Percentiles rank a stretch among this genome's conserved stretches.
These are phyloP conservation scores for Diaporthe caulivora DNA, from an alignment of 2,329 filamentous ascomycete genomes.

Conservation along the genomic window DNA sequence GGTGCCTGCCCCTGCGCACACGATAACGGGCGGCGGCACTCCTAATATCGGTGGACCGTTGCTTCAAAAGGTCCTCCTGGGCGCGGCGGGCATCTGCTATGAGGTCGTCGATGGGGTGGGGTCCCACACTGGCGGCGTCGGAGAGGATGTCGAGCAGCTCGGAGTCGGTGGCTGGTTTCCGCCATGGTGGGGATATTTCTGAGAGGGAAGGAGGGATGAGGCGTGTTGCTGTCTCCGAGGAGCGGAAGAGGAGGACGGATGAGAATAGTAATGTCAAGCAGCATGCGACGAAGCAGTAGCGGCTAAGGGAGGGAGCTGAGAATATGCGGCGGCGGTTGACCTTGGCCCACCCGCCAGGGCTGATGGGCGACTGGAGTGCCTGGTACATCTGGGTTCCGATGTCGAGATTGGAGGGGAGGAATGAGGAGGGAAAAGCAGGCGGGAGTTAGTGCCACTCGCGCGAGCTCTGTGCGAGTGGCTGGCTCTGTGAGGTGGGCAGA, in stretches of 20 bases:
- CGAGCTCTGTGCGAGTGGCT: constrained; percentile 25
- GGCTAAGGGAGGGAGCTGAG: constrained; percentile 20
- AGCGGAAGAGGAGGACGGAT: constrained; percentile 37
- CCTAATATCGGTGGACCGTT: constrained; percentile 56
- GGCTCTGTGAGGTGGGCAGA: not conserved
- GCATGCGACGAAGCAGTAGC: constrained; percentile 37
- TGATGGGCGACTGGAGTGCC: constrained; percentile 33
- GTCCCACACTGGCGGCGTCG: constrained; percentile 30
- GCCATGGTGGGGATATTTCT: constrained; percentile 34
- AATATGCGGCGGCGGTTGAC: constrained; percentile 35
- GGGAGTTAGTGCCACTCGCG: constrained; percentile 5
- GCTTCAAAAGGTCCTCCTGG: constrained; percentile 54
- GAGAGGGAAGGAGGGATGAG: constrained; percentile 32
- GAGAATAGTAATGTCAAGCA: constrained; percentile 34
- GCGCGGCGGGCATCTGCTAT: constrained; percentile 54
- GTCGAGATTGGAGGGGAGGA: not conserved
- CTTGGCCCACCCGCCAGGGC: constrained; percentile 34
- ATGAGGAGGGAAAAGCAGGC: not conserved
- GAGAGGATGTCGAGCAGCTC: constrained; percentile 39
- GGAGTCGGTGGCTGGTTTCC: constrained; percentile 39
- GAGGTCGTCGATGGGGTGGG: constrained; percentile 60
- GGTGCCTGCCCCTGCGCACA: constrained; percentile 60
- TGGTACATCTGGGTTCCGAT: constrained; percentile 26
- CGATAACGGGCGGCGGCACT: constrained; percentile 61
- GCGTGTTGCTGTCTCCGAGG: constrained; percentile 24